Percentiles rank a stretch among this genome's conserved stretches.
phyloP scores from a whole-genome alignment of 225 moss, liverwort and hornwort genomes.

The Asterella californica region DNA sequence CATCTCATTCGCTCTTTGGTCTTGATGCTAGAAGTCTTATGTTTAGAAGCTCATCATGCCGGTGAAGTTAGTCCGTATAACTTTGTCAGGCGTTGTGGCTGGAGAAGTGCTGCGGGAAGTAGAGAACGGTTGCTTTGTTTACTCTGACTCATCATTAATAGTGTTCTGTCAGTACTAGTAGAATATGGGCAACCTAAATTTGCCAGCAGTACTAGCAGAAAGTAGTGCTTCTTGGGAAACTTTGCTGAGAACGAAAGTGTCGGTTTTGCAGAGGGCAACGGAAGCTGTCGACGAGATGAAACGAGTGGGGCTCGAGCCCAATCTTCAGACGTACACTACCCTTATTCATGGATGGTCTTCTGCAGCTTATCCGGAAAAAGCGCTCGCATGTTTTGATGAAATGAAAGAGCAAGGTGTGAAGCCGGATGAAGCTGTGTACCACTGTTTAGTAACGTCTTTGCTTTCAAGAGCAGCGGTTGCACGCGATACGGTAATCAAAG shows the following conservation, averaged over 20 bases:
- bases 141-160: no score
- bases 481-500: slow-evolving; percentile 59
- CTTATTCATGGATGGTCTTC: slow-evolving; percentile 77
- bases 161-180: not conserved
- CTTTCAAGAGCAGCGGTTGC: slow-evolving; percentile 80
- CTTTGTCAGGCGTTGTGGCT: no score
- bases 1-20: not conserved
- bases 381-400: slow-evolving; percentile 68
- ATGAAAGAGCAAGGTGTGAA: slow-evolving; percentile 62
- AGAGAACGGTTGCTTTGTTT: no score
- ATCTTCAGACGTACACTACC: slow-evolving; percentile 68
- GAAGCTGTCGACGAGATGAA: slow-evolving; percentile 72
- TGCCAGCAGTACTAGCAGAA: not conserved
- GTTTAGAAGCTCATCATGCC: not conserved
- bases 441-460: slow-evolving; percentile 77
- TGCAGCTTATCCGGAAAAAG: slow-evolving; percentile 84
- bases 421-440: slow-evolving; percentile 68
- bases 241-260: not conserved
- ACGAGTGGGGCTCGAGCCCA: slow-evolving; percentile 61
- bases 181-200: not conserved
- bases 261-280: slow-evolving; percentile 57
- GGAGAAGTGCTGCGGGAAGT: no score
- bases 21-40: not conserved
- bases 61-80: not conserved
- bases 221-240: not conserved